Percentiles rank a stretch among this genome's conserved stretches.
Conservation (phyloP, 306 rosid genomes). For the Cercis canadensis region DNA sequence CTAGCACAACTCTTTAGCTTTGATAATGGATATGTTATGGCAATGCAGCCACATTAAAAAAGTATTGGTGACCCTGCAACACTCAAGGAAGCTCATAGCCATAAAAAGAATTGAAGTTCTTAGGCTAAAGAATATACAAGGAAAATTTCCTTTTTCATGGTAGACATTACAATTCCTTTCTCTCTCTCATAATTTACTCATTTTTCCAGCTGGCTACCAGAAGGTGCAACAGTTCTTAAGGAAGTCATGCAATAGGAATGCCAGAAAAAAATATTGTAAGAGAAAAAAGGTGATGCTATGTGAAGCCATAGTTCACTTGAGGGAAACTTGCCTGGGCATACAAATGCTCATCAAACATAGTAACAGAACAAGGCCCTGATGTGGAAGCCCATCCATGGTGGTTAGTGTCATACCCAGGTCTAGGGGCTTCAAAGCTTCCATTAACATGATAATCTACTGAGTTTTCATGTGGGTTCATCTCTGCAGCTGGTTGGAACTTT, state of each 20-base stretch:
- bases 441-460: conserved; percentile 64
- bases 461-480: conserved; percentile 65
- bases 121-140: background rate
- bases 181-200: background rate
- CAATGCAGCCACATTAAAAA: background rate
- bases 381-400: conserved; percentile 82
- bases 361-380: conserved; percentile 65
- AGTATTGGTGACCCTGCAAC: background rate
- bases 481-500: conserved; percentile 64
- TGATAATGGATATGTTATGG: background rate
- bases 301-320: conserved; percentile 36
- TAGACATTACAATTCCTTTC: background rate
- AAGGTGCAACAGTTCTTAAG: conserved; percentile 1
- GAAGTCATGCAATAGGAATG: conserved; percentile 6
- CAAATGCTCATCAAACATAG: conserved; percentile 48
- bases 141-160: background rate
- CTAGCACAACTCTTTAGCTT: background rate
- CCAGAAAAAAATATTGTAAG: background rate
- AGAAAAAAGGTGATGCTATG: background rate
- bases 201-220: background rate
- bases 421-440: conserved; percentile 71
- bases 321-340: conserved; percentile 42
- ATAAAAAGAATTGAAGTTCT: background rate
- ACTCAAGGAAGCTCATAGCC: background rate
- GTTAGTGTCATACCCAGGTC: conserved; percentile 58